Evolutionary conservation across 768 basidiomycete species (phyloP), one percentile per base, ranked within the genome.

Genomic region (Boletus pseudopeckii): DNA sequence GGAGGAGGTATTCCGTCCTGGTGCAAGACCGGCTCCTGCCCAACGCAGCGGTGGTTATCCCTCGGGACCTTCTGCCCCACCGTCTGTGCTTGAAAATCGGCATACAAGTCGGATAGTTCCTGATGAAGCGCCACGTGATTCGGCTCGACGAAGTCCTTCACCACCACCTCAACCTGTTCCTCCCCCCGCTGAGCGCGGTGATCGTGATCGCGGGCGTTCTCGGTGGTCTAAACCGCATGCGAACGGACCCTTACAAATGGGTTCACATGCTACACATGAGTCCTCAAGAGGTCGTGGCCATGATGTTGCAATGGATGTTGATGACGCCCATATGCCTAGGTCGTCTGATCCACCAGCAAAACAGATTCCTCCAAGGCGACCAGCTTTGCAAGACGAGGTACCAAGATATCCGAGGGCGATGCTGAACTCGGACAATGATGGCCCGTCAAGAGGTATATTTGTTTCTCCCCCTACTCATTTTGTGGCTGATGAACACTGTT

Each of bases 351-450:
- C 57, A 5, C 57, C 60, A 1, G 20, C 32, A 4, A 67, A 58
- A 46, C 63, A 53, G 24, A 41, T 49, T 18, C 59, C 51, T 32
- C 48, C 59, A 4, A 56, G 53, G 26, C 64, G 58, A 36, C 62
- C 60, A 5, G 58, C 38, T 30, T 28, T 57, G 10, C 66, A 61
- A 2, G 71, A 64, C n/a, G 74, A 63, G 0, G 62, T 57, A 7
- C 64, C 69, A 43, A 66, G 66, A 24, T 74, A 69, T 43, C 72
- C 74, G n/a, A 64, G 74, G 30, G 74, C 74, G 0, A 74, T 74
- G 73, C 50, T 70, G 7, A 59, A 62, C 9, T 40, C 60, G 22
- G 65, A 59, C n/a, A 64, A 54, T 30, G 63, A 64, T 32, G 54
- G 60, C 11, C 38, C 9, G 4, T 28, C 47, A 34, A 59, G 63